Evolutionary conservation across 2,329 filamentous ascomycete species (phyloP), one percentile per base, ranked within the genome.

Genomic region (Pyrenophora seminiperda): DNA sequence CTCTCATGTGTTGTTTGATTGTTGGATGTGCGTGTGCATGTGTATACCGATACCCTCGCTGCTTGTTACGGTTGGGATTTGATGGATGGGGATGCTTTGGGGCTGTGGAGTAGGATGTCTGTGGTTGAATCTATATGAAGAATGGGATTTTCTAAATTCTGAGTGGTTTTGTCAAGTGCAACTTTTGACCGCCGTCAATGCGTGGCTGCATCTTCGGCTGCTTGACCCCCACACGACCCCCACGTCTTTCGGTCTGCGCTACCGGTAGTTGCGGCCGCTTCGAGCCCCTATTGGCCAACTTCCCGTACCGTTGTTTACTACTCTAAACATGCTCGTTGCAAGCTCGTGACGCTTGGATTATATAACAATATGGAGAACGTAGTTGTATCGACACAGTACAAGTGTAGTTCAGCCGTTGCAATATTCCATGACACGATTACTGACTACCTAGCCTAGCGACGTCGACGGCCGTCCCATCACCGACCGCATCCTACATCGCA

Each of bases 401-500:
- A 72, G 56, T 61, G 71, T 69, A 31, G 30, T 7, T 4, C 9
- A 1, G 5, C 9, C n/a, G 3, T 4, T 15, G 6, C 13, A 22
- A 7, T 36, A 4, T n/a, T 1, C 7, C 20, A 20, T 24, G 11
- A 7, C n/a, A 20, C 52, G 63, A 41, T 64, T 33, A 30, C 17
- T 13, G 33, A 48, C 19, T 19, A 41, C 14, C 27, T 7, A 19
- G 5, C 10, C 24, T 47, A 73, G 70, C 71, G 19, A 67, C 67
- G 7, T 66, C 64, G 17, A 53, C 58, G 20, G 65, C 74, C 2
- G 61, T 75, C n/a, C 61, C 68, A 1, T 77, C 75, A 5, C 73
- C 73, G 3, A 65, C 71, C 50, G 73, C 68, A 43, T 59, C 66
- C 5, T 68, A 75, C 58, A 63, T 74, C 27, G 75, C 75, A 22